Evolutionary conservation across 352 stramenopile species (phyloP).

Genomic region (Globisporangium solare): DNA sequence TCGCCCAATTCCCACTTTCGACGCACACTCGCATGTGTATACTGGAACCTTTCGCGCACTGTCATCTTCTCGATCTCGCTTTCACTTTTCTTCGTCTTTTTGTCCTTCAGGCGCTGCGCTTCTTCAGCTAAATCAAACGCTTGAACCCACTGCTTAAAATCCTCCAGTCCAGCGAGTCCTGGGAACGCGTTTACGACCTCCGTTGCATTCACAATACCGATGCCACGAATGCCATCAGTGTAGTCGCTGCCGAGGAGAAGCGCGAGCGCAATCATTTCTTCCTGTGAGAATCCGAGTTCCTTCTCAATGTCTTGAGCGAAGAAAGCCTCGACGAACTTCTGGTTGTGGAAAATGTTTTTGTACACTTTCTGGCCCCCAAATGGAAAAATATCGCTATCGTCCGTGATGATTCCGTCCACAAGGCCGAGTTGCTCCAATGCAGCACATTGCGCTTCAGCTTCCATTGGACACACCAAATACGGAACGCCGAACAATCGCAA

Average conservation of each 20-base stretch:
- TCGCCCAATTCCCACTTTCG: slow-evolving; percentile 90
- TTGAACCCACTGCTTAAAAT: slow-evolving; percentile 75
- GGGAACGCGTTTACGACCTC: slow-evolving; percentile 81
- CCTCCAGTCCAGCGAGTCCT: slow-evolving; percentile 80
- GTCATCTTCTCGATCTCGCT: slow-evolving; percentile 40
- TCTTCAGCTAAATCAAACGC: slow-evolving; percentile 61
- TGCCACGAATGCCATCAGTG: slow-evolving; percentile 71
- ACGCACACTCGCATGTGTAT: slow-evolving; percentile 87
- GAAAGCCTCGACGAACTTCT: slow-evolving; percentile 99
- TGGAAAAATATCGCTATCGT: slow-evolving; percentile 94
- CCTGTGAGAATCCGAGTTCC: slow-evolving; percentile 90
- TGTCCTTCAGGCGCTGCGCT: slow-evolving; percentile 30
- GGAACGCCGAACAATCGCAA: slow-evolving; percentile 97
- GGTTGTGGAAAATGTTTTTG: slow-evolving; percentile 99
- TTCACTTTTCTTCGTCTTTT: slow-evolving; percentile 53
- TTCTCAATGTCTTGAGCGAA: slow-evolving; percentile 88
- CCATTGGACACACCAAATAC: slow-evolving; percentile 98
- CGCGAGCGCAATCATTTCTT: slow-evolving; percentile 89
- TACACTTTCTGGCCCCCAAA: slow-evolving; percentile 96
- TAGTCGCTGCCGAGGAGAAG: slow-evolving; percentile 98
- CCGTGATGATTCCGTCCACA: slow-evolving; percentile 98
- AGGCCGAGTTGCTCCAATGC: slow-evolving; percentile 93
- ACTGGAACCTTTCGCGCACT: slow-evolving; percentile 79
- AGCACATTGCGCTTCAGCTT: slow-evolving; percentile 98
- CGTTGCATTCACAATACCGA: slow-evolving; percentile 82